Base-by-base conservation (phyloP, 805 yeast species). In the Blastobotrys attinorum region DNA sequence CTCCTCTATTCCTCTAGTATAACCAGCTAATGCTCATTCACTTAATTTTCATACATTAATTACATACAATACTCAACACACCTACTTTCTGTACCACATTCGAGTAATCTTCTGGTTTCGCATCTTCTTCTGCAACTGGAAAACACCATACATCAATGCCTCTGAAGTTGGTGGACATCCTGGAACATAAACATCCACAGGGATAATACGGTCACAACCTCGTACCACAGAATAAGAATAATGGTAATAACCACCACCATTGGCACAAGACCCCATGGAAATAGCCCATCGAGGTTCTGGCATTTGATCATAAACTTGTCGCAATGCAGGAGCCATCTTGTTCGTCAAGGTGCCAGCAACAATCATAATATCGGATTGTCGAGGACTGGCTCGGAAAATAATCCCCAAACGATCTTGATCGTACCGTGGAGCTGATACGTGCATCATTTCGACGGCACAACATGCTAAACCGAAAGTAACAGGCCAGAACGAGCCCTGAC, bases 381-480 rank as follows among this genome's bases (percentile, higher is more conserved):
- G 82, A 43, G 95, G 95, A 31, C 94, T 82, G 25, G 92, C 95
- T 72, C 95, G 81, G 77, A 85, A 85, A 75, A 85, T 85, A 58
- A 85, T 85, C 57, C 95, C 95, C 62, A 85, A 71, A 63, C 95
- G 78, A 70, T 85, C 95, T 68, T 86, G 95, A 66, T 85, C 95
- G 65, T 85, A 85, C 60, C 95, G 73, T 48, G 95, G 94, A 46
- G 94, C 79, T 21, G 95, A 85, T 31, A 82, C 83, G 62, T 85
- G 95, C 95, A 85, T 85, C 95, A 85, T 85, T 67, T 85, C 95
- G 34, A 85, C 94, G 48, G 95, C 95, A 71, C 95, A 85, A 67
- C 95, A 85, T 6, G 95, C 95, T 59, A 85, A 71, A 27, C 95
- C 95, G 64, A 85, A 85, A 31, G 95, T 85, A 37, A 84, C 89